phyloP scores from a whole-genome alignment of 768 basidiomycete species.

The Termitomyces sp. region DNA sequence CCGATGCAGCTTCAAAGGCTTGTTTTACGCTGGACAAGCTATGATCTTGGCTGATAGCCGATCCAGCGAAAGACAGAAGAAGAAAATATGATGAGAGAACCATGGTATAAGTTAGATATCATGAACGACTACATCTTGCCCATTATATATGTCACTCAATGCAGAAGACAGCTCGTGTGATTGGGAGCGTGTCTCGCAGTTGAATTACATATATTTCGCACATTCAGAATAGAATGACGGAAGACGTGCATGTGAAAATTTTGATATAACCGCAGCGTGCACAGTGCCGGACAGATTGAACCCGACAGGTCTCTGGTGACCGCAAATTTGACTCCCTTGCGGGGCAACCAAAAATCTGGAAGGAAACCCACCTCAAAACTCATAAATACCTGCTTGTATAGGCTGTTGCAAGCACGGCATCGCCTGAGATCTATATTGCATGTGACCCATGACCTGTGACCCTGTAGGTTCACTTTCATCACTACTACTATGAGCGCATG shows the following conservation, averaged over 20 bases:
- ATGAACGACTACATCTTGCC: neutral
- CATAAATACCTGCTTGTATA: no score
- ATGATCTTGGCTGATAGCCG: constrained; percentile 21
- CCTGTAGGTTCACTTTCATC: no score
- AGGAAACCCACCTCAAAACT: no score
- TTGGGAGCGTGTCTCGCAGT: neutral
- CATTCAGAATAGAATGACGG: neutral
- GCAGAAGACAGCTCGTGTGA: neutral
- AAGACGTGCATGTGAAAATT: neutral
- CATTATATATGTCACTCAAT: neutral
- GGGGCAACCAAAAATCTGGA: no score
- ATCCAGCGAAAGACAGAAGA: constrained; percentile 9
- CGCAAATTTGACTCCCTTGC: no score
- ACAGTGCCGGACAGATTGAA: no score
- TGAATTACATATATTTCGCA: neutral
- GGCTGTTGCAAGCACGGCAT: no score
- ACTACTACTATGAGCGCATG: no score
- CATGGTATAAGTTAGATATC: neutral
- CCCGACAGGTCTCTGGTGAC: no score
- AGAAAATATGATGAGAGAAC: neutral
- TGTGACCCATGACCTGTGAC: no score
- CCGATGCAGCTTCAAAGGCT: constrained; percentile 22
- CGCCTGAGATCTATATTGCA: no score
- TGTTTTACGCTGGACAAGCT: constrained; percentile 16
- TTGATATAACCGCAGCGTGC: no score